phyloP scores from a whole-genome alignment of 2,329 filamentous ascomycete genomes.

The Pestalotiopsis sp. region DNA sequence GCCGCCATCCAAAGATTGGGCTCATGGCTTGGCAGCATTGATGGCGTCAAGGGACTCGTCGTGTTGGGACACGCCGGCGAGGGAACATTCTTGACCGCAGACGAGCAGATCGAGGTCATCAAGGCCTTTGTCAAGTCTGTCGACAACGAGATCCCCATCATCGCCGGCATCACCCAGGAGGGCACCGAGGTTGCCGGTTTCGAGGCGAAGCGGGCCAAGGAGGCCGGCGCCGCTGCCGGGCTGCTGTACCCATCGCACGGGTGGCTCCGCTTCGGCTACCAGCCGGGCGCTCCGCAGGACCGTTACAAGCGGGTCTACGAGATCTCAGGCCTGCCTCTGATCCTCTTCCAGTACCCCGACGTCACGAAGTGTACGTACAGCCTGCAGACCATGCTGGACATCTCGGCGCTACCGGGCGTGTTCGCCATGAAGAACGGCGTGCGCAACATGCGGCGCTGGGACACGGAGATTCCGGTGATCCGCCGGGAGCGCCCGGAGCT shows the following conservation, averaged over 20 bases:
- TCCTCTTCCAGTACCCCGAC: conserved; percentile 57
- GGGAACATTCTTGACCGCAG: conserved; percentile 53
- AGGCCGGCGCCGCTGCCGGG: conserved; percentile 52
- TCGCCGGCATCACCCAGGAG: conserved; percentile 55
- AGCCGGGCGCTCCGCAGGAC: conserved; percentile 53
- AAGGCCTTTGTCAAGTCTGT: conserved; percentile 55
- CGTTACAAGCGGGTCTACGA: conserved; percentile 54
- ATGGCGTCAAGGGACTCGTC: conserved; percentile 54
- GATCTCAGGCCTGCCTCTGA: conserved; percentile 50
- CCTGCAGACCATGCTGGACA: conserved; percentile 55
- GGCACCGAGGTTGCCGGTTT: conserved; percentile 55
- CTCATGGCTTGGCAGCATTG: conserved; percentile 54
- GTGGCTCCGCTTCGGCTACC: conserved; percentile 59
- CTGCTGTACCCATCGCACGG: conserved; percentile 56
- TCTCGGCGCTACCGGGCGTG: conserved; percentile 52
- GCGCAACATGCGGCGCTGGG: conserved; percentile 59
- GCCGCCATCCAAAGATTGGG: conserved; percentile 55
- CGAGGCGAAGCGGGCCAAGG: conserved; percentile 52
- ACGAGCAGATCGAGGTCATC: conserved; percentile 53
- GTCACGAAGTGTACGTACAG: conserved; percentile 54
- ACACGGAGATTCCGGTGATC: conserved; percentile 57
- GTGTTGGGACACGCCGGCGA: conserved; percentile 58
- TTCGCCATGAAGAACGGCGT: conserved; percentile 62
- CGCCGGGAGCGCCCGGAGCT: conserved; percentile 49
- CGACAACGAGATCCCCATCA: conserved; percentile 51